phyloP scores from a whole-genome alignment of 192 early-diverging fungal genomes.

The Backusella luteola region DNA sequence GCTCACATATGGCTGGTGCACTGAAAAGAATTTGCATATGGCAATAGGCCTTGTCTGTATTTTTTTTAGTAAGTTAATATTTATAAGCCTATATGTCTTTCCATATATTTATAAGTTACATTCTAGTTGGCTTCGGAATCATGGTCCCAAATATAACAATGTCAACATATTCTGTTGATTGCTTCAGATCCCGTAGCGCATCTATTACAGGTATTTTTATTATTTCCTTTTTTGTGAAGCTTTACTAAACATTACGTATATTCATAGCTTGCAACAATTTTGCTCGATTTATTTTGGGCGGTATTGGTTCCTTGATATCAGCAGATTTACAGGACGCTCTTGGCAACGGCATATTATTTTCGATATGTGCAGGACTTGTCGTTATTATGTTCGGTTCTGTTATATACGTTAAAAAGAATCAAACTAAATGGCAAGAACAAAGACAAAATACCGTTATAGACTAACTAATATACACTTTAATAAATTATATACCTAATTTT shows the following conservation, averaged over 20 bases:
- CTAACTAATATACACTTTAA: neutral
- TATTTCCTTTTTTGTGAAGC: neutral
- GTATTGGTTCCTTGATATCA: slow-evolving; percentile 34
- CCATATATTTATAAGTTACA: neutral
- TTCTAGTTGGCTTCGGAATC: slow-evolving; percentile 31
- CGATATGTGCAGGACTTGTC: slow-evolving; percentile 13
- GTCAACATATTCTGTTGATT: slow-evolving; percentile 38
- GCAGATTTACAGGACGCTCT: slow-evolving; percentile 22
- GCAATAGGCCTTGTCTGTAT: slow-evolving; percentile 26
- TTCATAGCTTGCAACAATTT: slow-evolving; percentile 37
- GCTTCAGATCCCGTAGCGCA: slow-evolving; percentile 20
- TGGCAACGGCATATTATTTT: slow-evolving; percentile 33
- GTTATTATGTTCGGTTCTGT: neutral
- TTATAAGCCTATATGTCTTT: neutral
- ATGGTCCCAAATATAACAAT: slow-evolving; percentile 33
- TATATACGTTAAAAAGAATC: slow-evolving; percentile 2
- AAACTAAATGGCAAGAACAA: neutral
- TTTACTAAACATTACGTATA: neutral
- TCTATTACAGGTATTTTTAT: slow-evolving; percentile 30
- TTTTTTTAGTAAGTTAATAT: slow-evolving; percentile 31
- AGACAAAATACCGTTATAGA: neutral
- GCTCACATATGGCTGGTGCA: slow-evolving; percentile 32
- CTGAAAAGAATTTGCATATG: slow-evolving; percentile 30
- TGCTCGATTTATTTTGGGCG: slow-evolving; percentile 26
- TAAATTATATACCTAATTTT: neutral